Base-by-base conservation (phyloP, 2,329 filamentous ascomycete genomes). In the Fonsecaea monophora region DNA sequence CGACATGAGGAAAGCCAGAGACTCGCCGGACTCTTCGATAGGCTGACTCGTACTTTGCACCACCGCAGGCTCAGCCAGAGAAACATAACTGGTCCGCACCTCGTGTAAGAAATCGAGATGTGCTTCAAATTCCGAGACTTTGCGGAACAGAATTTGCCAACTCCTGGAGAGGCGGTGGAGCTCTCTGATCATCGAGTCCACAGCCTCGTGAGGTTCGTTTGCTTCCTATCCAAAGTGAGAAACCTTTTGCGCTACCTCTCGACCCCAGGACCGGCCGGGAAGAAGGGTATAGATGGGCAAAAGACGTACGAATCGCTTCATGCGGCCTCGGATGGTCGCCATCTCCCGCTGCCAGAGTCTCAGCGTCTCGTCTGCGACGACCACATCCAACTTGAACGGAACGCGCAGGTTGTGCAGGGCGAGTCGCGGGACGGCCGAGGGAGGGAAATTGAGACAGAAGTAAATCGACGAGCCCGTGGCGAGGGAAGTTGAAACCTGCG, bases 391-490 rank as follows among this genome's bases (percentile, higher is more conserved):
- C 10, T 35, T 32, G n/a, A 60, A 60, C 7, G 57, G 57, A 34
- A 48, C 38, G 10, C 15, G 38, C 34, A 42, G 18, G 25, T 50
- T 25, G 34, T 60, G 30, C 10, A 12, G n/a, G 2, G 55, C 4
- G n/a, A 60, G 42, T 9, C 57, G n/a, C 25, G 30, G 5, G 37
- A 50, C 30, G 0, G 57, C 57, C 30, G 57, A 60, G 3, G 25
- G 6, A 21, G 57, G 57, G 18, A 60, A 48, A 37, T 60, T 60
- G 7, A 60, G 42, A 30, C 57, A 60, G n/a, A 60, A 60, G 34
- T 60, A 60, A 1, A 32, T 60, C 40, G 42, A 21, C 25, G 57
- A 53, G 3, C 38, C 38, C n/a, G 18, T 59, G n/a, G 35, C 30
- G 10, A 50, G 42, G 15, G 30, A 32, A 3, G 42, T 60, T 10